A percentile compares a stretch with the other conserved stretches of the same genome.
These are phyloP conservation scores for Alnus rubra DNA, from an alignment of 306 rosid genomes.

Conservation along the genomic window DNA sequence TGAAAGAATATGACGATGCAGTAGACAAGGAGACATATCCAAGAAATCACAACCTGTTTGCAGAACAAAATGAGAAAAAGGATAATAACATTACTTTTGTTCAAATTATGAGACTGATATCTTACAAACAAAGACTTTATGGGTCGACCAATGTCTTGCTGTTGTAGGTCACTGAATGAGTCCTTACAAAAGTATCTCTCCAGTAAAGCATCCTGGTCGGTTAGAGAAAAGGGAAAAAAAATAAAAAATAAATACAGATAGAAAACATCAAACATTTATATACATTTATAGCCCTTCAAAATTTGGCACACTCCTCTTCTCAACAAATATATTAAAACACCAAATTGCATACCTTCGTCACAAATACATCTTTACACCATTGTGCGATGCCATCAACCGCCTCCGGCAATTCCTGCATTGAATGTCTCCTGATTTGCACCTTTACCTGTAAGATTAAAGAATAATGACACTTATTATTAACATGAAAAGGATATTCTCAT, in stretches of 20 bases:
- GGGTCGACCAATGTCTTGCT: conserved; percentile 53
- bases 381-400: conserved; percentile 72
- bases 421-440: conserved; percentile 68
- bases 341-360: conserved; percentile 55
- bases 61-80: conserved; percentile 18
- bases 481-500: neutral
- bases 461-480: neutral
- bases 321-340: neutral
- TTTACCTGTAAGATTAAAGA: conserved; percentile 50
- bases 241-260: neutral
- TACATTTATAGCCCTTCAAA: neutral
- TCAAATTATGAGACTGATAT: neutral
- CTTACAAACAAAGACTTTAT: conserved; percentile 64
- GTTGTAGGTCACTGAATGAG: conserved; percentile 57
- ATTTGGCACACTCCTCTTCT: neutral
- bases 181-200: conserved; percentile 57
- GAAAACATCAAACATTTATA: neutral
- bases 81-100: neutral
- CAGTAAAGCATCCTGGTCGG: conserved; percentile 69
- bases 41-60: conserved; percentile 56
- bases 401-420: conserved; percentile 72
- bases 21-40: conserved; percentile 53
- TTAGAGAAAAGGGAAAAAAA: neutral
- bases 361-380: conserved; percentile 81
- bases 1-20: conserved; percentile 35